Evolutionary conservation across 352 stramenopile species (phyloP), one percentile per base, ranked within the genome.

Genomic region (Phytopythium vexans): DNA sequence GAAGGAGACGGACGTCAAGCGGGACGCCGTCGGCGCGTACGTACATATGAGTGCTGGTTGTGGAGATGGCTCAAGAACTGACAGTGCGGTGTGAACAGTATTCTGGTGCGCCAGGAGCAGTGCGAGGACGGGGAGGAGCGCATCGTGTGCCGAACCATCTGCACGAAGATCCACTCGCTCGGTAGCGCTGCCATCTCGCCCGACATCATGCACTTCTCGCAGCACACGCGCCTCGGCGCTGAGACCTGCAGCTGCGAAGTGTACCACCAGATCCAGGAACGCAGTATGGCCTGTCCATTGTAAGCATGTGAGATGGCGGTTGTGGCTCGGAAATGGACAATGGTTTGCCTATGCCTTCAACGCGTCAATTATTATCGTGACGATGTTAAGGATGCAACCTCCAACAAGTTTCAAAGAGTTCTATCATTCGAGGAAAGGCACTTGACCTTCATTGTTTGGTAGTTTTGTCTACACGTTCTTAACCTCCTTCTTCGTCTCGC

Each of bases 21-120:
- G 62, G 15, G 57, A 78, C 33, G 63, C 55, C 14, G 42, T 68
- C 36, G 65, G 69, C 62, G 69, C 62, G 68, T 78, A 68, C 42
- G 67, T 72, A 21, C 7, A 39, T 32, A 8, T 45, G 6, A 10
- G 37, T n/a, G 21, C 3, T 41, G 10, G 16, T 11, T 3, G 41
- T 45, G 38, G 8, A 43, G 16, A 6, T 35, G 3, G 33, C 27
- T 8, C 11, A 39, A 39, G 31, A 5, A 27, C 8, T 10, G 14
- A n/a, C 36, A 33, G 3, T 10, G 44, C 27, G 3, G 15, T 35
- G 4, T 53, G 34, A 10, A 14, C 31, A 54, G 54, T 6, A 38
- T 49, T 7, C 14, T 60, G n/a, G 33, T 54, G 11, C 54, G 46
- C 10, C 45, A 12, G 9, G 60, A 68, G 49, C 9, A 34, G 12